Evolutionary conservation across 2,329 filamentous ascomycete genomes (phyloP), one percentile per base, ranked within the genome.

Genomic region (Aspergillus sergii): DNA sequence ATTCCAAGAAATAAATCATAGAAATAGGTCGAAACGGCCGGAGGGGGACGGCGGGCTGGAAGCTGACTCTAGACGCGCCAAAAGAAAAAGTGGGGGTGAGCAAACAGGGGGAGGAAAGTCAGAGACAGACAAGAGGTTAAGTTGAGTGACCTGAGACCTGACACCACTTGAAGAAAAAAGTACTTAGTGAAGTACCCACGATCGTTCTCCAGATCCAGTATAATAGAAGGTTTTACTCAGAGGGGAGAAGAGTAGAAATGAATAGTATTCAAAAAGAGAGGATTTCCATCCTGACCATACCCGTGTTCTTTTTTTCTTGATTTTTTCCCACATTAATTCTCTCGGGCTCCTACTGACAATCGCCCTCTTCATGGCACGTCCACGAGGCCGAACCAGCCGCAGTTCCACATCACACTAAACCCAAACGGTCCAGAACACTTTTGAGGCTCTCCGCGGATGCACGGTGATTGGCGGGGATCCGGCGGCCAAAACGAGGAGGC

Each of bases 31-130:
- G 57, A 59, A 28, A 45, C 21, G 21, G 45, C 32, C 32, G 32
- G 41, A 59, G 59, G 21, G 56, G 56, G 45, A 57, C 39, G 36
- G 53, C 61, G 21, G 62, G 59, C 43, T 59, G 59, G 69, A 71
- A 66, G 70, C 70, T 72, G 67, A 71, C 61, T 66, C 55, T 36
- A 64, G 61, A 61, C 53, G 55, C 65, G 62, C 63, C 67, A 64
- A 68, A 62, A 56, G 60, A 45, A 64, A 53, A 64, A 64, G 59
- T 55, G 65, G 58, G 45, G 60, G 61, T 54, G 55, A 34, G 36
- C 45, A 51, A 51, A 23, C 55, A 39, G 63, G 59, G 58, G 58
- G 45, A 39, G 53, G 45, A 60, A 34, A 57, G 60, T 34, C 45
- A 39, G 61, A 57, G 39, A 53, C 32, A 48, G 50, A 58, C 59